Evolutionary conservation across 306 rosid species (phyloP), one percentile per base, ranked within the genome.

Genomic region (Vachellia pachyceras): DNA sequence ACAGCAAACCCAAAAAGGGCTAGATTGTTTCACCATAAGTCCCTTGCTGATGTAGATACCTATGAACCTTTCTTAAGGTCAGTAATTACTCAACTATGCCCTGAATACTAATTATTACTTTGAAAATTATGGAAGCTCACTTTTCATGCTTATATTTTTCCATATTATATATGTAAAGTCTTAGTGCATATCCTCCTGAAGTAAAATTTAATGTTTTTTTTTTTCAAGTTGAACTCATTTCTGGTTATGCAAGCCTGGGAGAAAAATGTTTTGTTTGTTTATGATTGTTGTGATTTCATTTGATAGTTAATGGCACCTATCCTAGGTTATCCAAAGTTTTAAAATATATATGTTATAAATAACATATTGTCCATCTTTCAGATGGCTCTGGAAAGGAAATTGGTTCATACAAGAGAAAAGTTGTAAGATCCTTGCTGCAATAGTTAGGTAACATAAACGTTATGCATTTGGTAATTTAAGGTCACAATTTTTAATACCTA

Each of bases 371-470:
- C 57, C 35, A 23, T 83, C 79, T 85, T 94, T 84, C 97, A 96
- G 99, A 80, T 92, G 90, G 97, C 99, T 96, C 71, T 85, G 97
- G 97, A 90, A 87, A 65, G 97, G 97, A 77, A 96, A 93, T 83
- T 96, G 98, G 99, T 96, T 93, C 82, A 71, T 94, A 70, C 99
- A 93, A 83, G 98, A 93, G 87, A 93, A 96, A 90, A 96, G 99
- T 86, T 96, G 99, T 82, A 96, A 91, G 91, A 90, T 93, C 86
- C 97, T 96, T 82, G 94, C 94, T 72, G 70, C 82, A 67, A 88
- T 93, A 79, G 97, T 86, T 72, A 94, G 99, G 99, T 96, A 88
- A 76, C 77, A 58, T 69, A 79, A 76, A 66, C 45, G 17, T 37
- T 47, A 37, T 54, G 42, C 79, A 35, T 69, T 78, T 47, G 52